These are phyloP conservation scores for Juglanconis sp. DNA, from an alignment of 2,329 filamentous ascomycete species.

Conservation along the genomic window DNA sequence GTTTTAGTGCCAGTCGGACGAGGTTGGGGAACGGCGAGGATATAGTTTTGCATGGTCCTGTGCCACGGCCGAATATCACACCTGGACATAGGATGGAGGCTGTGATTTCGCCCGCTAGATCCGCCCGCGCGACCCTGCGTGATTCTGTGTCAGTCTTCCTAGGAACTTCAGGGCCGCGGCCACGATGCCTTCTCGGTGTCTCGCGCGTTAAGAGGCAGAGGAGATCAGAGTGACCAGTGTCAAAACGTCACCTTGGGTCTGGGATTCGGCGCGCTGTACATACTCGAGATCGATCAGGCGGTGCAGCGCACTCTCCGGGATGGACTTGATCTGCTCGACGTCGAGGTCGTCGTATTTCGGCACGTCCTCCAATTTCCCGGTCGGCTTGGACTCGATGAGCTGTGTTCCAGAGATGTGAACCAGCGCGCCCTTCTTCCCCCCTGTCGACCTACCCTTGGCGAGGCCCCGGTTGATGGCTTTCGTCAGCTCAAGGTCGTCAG, in stretches of 20 bases:
- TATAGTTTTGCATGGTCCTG: constrained; percentile 2
- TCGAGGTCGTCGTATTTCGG: constrained; percentile 2
- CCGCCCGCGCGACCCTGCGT: background rate
- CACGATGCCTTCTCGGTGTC: background rate
- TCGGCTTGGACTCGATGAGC: constrained; percentile 4
- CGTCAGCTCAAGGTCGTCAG: background rate
- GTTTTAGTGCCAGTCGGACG: constrained; percentile 1
- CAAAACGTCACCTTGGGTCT: background rate
- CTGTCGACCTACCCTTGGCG: background rate
- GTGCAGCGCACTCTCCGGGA: background rate
- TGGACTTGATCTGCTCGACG: background rate
- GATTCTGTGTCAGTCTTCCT: background rate
- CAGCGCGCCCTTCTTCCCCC: background rate
- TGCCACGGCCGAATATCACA: constrained; percentile 3
- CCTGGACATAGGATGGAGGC: constrained; percentile 7
- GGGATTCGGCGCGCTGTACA: background rate
- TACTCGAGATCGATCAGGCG: constrained; percentile 1
- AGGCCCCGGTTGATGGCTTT: constrained; percentile 2
- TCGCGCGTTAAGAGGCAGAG: background rate
- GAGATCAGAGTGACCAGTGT: background rate
- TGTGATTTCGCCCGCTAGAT: constrained; percentile 1
- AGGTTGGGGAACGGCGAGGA: constrained; percentile 2
- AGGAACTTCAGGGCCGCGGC: background rate
- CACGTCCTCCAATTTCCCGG: background rate
- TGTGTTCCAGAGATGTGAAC: constrained; percentile 5